A percentile compares a stretch with the other conserved stretches of the same genome.
Conservation (phyloP, 306 rosid species). For the Rubus parviflorus region DNA sequence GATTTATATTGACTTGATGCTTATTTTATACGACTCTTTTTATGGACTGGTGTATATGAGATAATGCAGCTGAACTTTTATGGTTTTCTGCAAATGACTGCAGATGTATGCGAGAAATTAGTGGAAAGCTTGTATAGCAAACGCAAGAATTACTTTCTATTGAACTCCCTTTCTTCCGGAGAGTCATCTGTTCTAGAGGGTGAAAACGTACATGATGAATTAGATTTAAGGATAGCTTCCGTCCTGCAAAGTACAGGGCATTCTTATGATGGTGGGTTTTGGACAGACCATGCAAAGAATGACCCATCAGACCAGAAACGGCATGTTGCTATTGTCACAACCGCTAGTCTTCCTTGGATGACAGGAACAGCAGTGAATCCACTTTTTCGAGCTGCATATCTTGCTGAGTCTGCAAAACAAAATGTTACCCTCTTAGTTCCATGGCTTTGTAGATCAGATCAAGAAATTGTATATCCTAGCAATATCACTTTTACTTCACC, state of each 20-base stretch:
- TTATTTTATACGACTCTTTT: neutral
- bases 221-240: slow-evolving; percentile 83
- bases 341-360: slow-evolving; percentile 99
- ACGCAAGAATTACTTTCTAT: slow-evolving; percentile 63
- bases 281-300: slow-evolving; percentile 74
- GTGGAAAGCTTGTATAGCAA: slow-evolving; percentile 86
- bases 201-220: slow-evolving; percentile 73
- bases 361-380: slow-evolving; percentile 98
- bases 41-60: neutral
- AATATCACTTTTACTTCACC: slow-evolving; percentile 81
- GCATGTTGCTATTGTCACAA: slow-evolving; percentile 92
- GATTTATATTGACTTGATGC: neutral
- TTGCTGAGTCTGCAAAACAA: slow-evolving; percentile 73
- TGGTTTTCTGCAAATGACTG: slow-evolving; percentile 35
- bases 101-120: slow-evolving; percentile 88
- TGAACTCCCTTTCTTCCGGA: slow-evolving; percentile 54
- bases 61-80: slow-evolving; percentile 15
- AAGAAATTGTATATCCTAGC: slow-evolving; percentile 83
- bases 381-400: slow-evolving; percentile 93
- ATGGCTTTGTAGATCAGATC: slow-evolving; percentile 93
- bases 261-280: slow-evolving; percentile 80
- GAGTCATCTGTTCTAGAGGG: slow-evolving; percentile 62
- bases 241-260: slow-evolving; percentile 97
- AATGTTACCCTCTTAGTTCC: slow-evolving; percentile 92
- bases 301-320: slow-evolving; percentile 56